Evolutionary conservation across 2,329 filamentous ascomycete genomes (phyloP), one percentile per base, ranked within the genome.

Genomic region (Shiraia bambusicola): DNA sequence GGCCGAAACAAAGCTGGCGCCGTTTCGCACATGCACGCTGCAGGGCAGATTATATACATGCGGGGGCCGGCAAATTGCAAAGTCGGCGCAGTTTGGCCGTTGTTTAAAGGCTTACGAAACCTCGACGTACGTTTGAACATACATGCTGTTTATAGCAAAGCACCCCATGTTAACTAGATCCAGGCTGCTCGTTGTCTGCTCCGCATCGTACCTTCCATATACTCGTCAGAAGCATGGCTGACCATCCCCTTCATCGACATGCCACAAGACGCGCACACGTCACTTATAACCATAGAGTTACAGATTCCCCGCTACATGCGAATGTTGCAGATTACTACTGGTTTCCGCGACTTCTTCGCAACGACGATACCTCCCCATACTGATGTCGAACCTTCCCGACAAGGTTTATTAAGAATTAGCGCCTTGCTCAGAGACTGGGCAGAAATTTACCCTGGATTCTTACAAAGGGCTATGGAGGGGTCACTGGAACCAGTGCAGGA

Each of bases 1-100:
- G 61, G 61, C 1, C 63, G 58, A 2, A 61, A 58, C 2, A 45
- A 53, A 2, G 51, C 54, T 12, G 63, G 59, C 15, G 54, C 63
- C 2, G 54, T 63, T 39, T 52, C 59, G n/a, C 61, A 66, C 29
- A 43, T 65, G 24, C 44, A 47, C 4, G 61, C 59, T 9, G 56
- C 61, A 3, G 50, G 47, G 3, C 54, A 59, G 32, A 59, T 66
- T n/a, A 54, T 66, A 34, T 54, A 56, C 7, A 56, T 66, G 55
- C 52, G 61, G 19, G 63, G 63, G 1, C 59, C 63, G 1, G 37
- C 31, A 2, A 63, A 63, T 19, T 63, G 57, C 45, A 59, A 30
- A 11, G 52, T 53, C 1, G 57, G 54, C 8, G 30, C 50, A 2
- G 47, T 58, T 2, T 58, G 49, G 43, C 53, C 54, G 2, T 36